Percentiles rank a stretch among this genome's conserved stretches.
phyloP scores from a whole-genome alignment of 768 basidiomycete genomes.

The Russula ochroleuca region DNA sequence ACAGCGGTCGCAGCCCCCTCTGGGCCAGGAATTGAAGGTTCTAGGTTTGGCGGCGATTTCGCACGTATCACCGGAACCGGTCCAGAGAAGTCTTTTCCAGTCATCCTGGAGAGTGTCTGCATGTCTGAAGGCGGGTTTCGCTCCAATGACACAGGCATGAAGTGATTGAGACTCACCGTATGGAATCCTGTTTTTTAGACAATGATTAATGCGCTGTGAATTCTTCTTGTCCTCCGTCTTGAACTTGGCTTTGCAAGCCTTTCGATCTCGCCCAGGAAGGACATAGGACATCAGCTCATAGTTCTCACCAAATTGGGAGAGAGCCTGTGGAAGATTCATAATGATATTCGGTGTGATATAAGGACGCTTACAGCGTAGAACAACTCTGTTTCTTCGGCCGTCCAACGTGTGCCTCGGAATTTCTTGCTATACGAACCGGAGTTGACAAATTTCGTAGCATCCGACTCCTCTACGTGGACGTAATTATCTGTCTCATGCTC shows the following conservation, averaged over 20 bases:
- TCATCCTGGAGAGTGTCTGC: conserved; percentile 67
- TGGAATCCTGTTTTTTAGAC: conserved; percentile 68
- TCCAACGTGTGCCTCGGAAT: conserved; percentile 81
- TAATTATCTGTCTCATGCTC: conserved; percentile 69
- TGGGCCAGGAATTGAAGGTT: conserved; percentile 27
- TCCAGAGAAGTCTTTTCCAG: conserved; percentile 81
- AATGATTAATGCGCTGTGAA: conserved; percentile 66
- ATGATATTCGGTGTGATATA: neutral
- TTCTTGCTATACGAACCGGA: conserved; percentile 77
- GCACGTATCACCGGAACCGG: conserved; percentile 66
- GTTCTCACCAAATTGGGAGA: conserved; percentile 86
- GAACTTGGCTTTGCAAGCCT: conserved; percentile 91
- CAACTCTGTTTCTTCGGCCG: conserved; percentile 80
- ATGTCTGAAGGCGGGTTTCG: conserved; percentile 49
- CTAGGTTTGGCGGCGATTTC: conserved; percentile 36
- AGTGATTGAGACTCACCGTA: conserved; percentile 53
- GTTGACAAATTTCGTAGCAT: conserved; percentile 81
- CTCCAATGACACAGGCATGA: neutral
- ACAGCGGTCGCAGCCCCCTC: neutral
- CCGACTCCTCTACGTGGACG: conserved; percentile 77
- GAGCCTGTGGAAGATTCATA: conserved; percentile 50
- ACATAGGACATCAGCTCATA: conserved; percentile 88
- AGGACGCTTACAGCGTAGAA: conserved; percentile 70
- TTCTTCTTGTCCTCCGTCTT: conserved; percentile 85
- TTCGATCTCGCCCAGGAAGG: conserved; percentile 79